phyloP scores from a whole-genome alignment of 2,329 filamentous ascomycete genomes.

The Dothistroma septosporum region DNA sequence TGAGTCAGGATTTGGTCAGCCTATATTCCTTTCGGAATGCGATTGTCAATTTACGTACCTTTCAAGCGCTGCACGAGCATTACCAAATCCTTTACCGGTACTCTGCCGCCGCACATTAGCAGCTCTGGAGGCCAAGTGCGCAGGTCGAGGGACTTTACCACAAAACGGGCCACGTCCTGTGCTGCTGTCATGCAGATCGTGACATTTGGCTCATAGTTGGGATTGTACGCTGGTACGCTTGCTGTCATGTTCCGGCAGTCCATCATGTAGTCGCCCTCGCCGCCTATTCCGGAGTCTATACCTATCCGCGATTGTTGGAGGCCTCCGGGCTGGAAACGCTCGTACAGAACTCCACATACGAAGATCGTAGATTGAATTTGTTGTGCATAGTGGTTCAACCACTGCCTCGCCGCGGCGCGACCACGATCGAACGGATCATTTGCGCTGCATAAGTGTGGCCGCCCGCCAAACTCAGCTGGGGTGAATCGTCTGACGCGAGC shows the following conservation, averaged over 20 bases:
- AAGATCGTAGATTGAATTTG: slow-evolving; percentile 66
- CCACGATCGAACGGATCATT: slow-evolving; percentile 60
- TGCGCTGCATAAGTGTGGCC: slow-evolving; percentile 51
- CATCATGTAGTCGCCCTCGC: slow-evolving; percentile 63
- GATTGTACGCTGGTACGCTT: slow-evolving; percentile 56
- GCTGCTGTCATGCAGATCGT: slow-evolving; percentile 65
- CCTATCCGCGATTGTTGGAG: slow-evolving; percentile 59
- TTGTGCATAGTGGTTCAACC: slow-evolving; percentile 53
- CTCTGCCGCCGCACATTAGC: slow-evolving; percentile 63
- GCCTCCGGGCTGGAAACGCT: slow-evolving; percentile 66
- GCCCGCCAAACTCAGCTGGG: slow-evolving; percentile 71
- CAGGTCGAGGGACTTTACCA: slow-evolving; percentile 65
- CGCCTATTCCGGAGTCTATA: slow-evolving; percentile 45
- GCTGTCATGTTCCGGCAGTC: slow-evolving; percentile 57
- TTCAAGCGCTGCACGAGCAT: slow-evolving; percentile 32
- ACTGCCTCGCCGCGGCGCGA: slow-evolving; percentile 53
- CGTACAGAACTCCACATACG: slow-evolving; percentile 71
- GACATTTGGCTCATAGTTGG: slow-evolving; percentile 46
- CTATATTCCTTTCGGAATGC: not conserved
- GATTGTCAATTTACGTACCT: not conserved
- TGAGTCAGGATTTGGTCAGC: not conserved
- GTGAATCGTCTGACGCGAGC: slow-evolving; percentile 65
- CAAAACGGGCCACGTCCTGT: slow-evolving; percentile 65
- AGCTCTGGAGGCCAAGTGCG: slow-evolving; percentile 65
- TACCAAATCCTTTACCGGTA: slow-evolving; percentile 59